Base-by-base conservation (phyloP, 108 stramenopile genomes). In the Nitzschia sp. region DNA sequence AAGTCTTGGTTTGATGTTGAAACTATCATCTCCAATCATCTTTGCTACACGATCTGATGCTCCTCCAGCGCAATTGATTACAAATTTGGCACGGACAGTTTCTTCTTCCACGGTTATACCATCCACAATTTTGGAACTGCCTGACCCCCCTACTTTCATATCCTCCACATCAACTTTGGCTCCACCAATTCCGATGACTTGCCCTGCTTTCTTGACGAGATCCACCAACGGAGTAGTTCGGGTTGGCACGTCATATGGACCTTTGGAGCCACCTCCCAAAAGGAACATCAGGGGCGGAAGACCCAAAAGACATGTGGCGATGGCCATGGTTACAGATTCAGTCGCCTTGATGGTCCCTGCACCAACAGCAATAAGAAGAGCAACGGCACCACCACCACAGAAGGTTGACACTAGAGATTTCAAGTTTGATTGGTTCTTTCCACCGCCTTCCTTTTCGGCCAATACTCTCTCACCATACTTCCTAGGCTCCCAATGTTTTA, bases 51-150 rank as follows among this genome's bases (percentile, higher is more conserved):
- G 61, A 73, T 87, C 91, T n/a, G 81, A 68, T n/a, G 59, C 72
- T 22, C 86, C 71, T 34, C 91, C 91, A 7, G 91, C 88, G 65
- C 82, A 82, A 64, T 92, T 92, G 61, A 92, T 78, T 8, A 92
- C 77, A 63, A 72, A 89, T 21, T 75, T 66, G n/a, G 78, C 60
- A 39, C 69, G 78, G 3, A 92, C 71, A 8, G 40, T 82, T 73
- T 90, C 89, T 17, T 8, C 60, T 24, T 72, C 80, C 10, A 90
- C 82, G 0, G 79, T 77, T 2, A 70, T 78, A 14, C 89, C 89
- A 12, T 79, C 37, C n/a, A 81, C 70, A 25, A 81, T 82, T 52
- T 71, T 70, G 59, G 59, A 57, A 17, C 76, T 76, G 50, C 89
- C 89, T 22, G 77, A 79, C 12, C 89, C 89, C 10, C 89, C 89